Evolutionary conservation across 306 rosid species (phyloP).

Genomic region (Dryas octopetala): DNA sequence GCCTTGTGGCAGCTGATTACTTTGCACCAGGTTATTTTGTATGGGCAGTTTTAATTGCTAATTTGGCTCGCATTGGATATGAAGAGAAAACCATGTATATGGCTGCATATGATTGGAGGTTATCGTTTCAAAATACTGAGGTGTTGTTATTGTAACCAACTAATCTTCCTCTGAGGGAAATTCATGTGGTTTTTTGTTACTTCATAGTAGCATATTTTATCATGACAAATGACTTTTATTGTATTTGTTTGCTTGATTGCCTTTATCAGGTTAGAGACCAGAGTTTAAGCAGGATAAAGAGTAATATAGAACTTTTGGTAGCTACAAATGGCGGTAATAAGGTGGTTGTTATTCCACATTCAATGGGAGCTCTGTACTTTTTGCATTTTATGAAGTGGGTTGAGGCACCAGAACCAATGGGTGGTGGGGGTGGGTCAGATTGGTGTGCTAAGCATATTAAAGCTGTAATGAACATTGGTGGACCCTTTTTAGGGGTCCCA

Average conservation of each 20-base stretch:
- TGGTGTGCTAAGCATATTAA: constrained; percentile 86
- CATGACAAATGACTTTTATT: constrained; percentile 11
- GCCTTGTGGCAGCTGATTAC: constrained; percentile 95
- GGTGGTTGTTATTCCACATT: constrained; percentile 83
- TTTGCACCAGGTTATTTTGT: constrained; percentile 92
- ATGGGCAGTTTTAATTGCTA: constrained; percentile 91
- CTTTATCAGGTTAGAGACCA: constrained; percentile 69
- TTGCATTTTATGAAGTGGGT: constrained; percentile 93
- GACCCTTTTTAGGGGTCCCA: constrained; percentile 86
- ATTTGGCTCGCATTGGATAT: constrained; percentile 84
- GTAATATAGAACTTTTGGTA: constrained; percentile 78
- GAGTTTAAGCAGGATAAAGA: constrained; percentile 70
- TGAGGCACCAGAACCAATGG: constrained; percentile 76
- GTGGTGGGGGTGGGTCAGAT: constrained; percentile 83
- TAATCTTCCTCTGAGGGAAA: constrained; percentile 11
- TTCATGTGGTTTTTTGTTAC: constrained; percentile 3
- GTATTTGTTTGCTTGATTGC: constrained; percentile 25
- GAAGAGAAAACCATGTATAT: constrained; percentile 90
- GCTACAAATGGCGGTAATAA: constrained; percentile 71
- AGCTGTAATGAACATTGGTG: constrained; percentile 78
- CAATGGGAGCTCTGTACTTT: constrained; percentile 84
- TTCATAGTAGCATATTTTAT: constrained; percentile 5
- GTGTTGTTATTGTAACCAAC: constrained; percentile 30
- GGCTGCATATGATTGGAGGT: constrained; percentile 92
- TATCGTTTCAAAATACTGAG: constrained; percentile 89